These are phyloP conservation scores for Osmanthus fragrans DNA, from an alignment of 257 asterid genomes.

Conservation along the genomic window DNA sequence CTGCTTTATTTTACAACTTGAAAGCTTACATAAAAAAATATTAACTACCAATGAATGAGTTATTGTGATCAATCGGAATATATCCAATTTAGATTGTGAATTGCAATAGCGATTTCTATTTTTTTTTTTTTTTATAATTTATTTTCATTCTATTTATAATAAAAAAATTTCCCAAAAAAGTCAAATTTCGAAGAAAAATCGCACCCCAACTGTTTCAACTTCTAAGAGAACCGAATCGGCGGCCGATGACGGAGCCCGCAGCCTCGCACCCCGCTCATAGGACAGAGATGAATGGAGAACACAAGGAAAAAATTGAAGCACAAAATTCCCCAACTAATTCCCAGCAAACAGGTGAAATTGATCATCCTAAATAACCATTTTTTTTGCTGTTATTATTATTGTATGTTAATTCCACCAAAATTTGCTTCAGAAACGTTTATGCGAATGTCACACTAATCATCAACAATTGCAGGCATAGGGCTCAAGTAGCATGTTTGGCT, in stretches of 20 bases:
- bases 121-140: too few relatives aligned
- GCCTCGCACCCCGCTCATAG: not conserved
- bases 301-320: conserved; percentile 21
- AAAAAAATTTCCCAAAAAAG: too few relatives aligned
- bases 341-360: conserved; percentile 36
- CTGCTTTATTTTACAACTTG: too few relatives aligned
- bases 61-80: too few relatives aligned
- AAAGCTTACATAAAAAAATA: too few relatives aligned
- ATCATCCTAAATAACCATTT: not conserved
- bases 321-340: conserved; percentile 28
- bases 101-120: too few relatives aligned
- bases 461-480: not conserved
- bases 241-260: not conserved
- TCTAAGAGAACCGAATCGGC: not conserved
- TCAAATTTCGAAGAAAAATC: not conserved
- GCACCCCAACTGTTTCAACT: not conserved
- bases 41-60: too few relatives aligned
- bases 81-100: too few relatives aligned
- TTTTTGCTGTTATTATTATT: not conserved
- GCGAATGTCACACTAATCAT: not conserved
- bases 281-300: not conserved
- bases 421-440: not conserved
- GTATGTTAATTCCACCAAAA: not conserved
- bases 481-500: not conserved
- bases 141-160: too few relatives aligned